Evolutionary conservation across 768 basidiomycete species (phyloP), one percentile per base, ranked within the genome.

Genomic region (Tulasnella sp.): DNA sequence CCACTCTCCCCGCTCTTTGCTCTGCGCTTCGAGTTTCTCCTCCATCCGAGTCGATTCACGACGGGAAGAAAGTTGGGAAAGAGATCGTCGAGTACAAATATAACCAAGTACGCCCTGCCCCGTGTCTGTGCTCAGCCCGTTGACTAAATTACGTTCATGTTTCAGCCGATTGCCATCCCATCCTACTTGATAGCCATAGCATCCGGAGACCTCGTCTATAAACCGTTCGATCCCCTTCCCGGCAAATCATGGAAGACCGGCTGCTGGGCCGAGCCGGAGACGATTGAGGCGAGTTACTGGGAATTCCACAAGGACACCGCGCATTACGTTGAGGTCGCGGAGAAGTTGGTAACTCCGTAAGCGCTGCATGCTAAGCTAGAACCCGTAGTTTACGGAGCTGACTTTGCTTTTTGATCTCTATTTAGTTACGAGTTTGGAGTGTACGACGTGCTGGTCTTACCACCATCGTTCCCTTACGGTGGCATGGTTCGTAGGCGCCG

Each of bases 171-270:
- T 22, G 87, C 91, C 4, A 94, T 98, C 72, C 92, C 96, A 1
- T 88, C 90, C 1, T 98, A 98, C 78, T 83, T 98, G n/a, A 84
- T 98, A 65, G 96, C 96, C 2, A 89, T 98, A 69, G 95, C 95
- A 0, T 84, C 86, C 0, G 95, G 95, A 0, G 90, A 96, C 77
- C 80, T 97, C 2, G 84, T 82, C 26, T 95, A 95, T 80, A 76
- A 70, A 17, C 67, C 64, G 0, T 93, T 95, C 78, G 81, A 84
- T 3, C 80, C 81, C 37, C 80, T 84, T 11, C 79, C 85, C 40
- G 90, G 88, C 19, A 89, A 86, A 75, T 77, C 82, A n/a, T 94
- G 96, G 92, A 88, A 81, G 17, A 88, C 84, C 16, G 95, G 95
- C 1, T 85, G 95, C 5, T 98, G 95, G 95, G 88, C 94, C 1